Evolutionary conservation across 164 flowering plant species (phyloP).

Genomic region (Vitis labrusca): DNA sequence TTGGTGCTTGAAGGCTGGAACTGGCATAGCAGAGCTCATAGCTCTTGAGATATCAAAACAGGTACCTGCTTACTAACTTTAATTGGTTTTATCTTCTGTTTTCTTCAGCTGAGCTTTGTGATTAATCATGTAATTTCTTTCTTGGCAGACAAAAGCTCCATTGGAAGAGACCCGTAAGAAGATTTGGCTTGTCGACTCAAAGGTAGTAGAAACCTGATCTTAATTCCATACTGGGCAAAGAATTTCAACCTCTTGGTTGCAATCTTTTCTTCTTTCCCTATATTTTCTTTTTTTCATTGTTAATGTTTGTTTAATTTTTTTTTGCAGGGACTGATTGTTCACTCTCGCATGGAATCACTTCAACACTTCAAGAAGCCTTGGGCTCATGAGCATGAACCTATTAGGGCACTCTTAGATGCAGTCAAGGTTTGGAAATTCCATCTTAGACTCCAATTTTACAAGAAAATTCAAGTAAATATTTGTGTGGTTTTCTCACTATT

Average conservation of each 20-base stretch:
- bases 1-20: conserved; percentile 56
- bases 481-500: background rate
- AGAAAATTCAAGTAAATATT: background rate
- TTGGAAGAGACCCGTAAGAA: conserved; percentile 54
- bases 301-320: background rate
- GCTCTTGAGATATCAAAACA: conserved; percentile 60
- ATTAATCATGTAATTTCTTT: background rate
- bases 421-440: conserved; percentile 40
- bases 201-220: conserved; percentile 28
- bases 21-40: conserved; percentile 79
- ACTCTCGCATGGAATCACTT: conserved; percentile 57
- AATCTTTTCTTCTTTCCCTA: no score
- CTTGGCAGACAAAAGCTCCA: conserved; percentile 42
- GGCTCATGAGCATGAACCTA: conserved; percentile 71
- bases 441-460: background rate
- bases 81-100: background rate
- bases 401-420: conserved; percentile 50
- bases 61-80: conserved; percentile 24
- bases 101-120: background rate
- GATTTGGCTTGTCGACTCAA: conserved; percentile 73
- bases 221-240: background rate
- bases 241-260: background rate
- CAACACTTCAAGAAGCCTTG: conserved; percentile 68
- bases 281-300: background rate
- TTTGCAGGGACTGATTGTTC: conserved; percentile 59